Evolutionary conservation across 768 basidiomycete genomes (phyloP).

Genomic region (Boletus sensibilis): DNA sequence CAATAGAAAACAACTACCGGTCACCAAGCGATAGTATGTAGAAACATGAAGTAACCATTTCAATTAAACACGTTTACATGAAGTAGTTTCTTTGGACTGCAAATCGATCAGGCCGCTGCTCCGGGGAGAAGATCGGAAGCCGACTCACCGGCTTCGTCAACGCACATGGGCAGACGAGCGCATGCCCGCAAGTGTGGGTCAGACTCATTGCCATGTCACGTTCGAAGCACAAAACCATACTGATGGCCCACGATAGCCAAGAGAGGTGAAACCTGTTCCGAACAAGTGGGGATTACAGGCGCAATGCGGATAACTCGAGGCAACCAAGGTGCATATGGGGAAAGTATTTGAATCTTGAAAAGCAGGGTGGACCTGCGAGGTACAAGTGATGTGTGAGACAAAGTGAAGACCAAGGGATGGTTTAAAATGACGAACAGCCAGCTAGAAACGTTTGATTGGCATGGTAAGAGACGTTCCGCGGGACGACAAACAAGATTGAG

Average conservation of each 20-base stretch:
- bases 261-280: slow-evolving; percentile 9
- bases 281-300: not conserved
- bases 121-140: not conserved
- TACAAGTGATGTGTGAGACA: slow-evolving; percentile 1
- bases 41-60: not conserved
- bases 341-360: not conserved
- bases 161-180: not conserved
- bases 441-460: slow-evolving; percentile 25
- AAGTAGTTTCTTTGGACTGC: not conserved
- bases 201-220: not conserved
- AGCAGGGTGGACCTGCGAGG: slow-evolving; percentile 4
- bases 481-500: not conserved
- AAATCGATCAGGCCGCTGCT: slow-evolving; percentile 1
- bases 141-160: not conserved
- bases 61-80: not conserved
- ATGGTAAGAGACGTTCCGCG: slow-evolving; percentile 5
- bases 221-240: not conserved
- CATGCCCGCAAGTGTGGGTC: not conserved
- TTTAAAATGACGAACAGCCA: slow-evolving; percentile 19
- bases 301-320: slow-evolving; percentile 28
- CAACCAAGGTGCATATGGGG: not conserved
- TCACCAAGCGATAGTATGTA: not conserved
- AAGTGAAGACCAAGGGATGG: slow-evolving; percentile 5
- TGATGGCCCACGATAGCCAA: slow-evolving; percentile 1
- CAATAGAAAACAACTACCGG: not conserved